These are phyloP conservation scores for Sanguinoderma infundibulare DNA, from an alignment of 1,284 basidiomycete genomes.

Conservation along the genomic window DNA sequence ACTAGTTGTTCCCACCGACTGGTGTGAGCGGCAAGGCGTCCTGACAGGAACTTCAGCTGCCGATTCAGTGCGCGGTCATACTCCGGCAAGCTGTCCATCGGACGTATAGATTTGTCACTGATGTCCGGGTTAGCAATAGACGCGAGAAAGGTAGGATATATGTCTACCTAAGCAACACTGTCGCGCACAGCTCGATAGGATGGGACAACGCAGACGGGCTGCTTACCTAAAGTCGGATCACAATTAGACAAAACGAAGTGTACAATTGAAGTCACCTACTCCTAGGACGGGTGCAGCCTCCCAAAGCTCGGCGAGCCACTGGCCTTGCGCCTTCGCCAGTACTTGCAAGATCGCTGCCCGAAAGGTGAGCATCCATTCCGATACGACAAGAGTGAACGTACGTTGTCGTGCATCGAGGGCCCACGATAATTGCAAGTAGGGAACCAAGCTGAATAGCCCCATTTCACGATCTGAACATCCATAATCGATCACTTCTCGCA, in stretches of 20 bases:
- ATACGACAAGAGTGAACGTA: conserved; percentile 30
- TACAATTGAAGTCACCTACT: conserved; percentile 12
- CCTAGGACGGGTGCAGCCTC: conserved; percentile 12
- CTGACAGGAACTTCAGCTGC: conserved; percentile 20
- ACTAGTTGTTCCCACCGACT: conserved; percentile 21
- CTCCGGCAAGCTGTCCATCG: conserved; percentile 22
- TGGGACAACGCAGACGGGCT: conserved; percentile 35
- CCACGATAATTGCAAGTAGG: conserved; percentile 65
- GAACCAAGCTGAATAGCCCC: conserved; percentile 45
- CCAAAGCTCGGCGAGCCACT: conserved; percentile 62
- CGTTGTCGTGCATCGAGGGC: conserved; percentile 41
- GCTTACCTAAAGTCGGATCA: conserved; percentile 7
- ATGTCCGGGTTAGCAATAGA: background rate
- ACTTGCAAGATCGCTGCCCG: conserved; percentile 39
- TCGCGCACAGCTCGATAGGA: conserved; percentile 32
- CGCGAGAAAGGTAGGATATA: background rate
- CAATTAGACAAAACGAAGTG: background rate
- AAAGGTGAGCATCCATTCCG: background rate
- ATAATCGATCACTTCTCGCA: conserved; percentile 18
- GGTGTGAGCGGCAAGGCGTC: conserved; percentile 2
- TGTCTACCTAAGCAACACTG: conserved; percentile 33
- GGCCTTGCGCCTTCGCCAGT: conserved; percentile 39
- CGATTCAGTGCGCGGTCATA: conserved; percentile 28
- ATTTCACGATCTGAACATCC: conserved; percentile 8
- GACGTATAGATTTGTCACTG: conserved; percentile 29